These are phyloP conservation scores for Pachyrhizus erosus DNA, from an alignment of 306 rosid genomes.

Conservation along the genomic window DNA sequence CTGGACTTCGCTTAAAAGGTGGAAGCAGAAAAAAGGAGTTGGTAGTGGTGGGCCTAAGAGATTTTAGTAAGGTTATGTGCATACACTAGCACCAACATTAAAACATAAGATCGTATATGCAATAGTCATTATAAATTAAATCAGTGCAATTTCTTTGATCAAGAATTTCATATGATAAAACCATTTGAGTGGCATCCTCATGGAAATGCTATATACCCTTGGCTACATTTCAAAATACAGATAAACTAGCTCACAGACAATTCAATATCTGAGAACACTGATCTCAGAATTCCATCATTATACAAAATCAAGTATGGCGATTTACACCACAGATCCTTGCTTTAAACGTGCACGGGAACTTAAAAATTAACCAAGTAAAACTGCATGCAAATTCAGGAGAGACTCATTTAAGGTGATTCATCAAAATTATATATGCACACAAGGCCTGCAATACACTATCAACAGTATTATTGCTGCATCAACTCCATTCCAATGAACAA, in stretches of 20 bases:
- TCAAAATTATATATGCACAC: not conserved
- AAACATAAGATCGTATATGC: not conserved
- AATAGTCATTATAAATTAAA: not conserved
- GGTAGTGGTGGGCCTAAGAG: no score
- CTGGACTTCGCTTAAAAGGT: not conserved
- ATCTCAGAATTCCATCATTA: constrained; percentile 5
- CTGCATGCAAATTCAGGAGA: not conserved
- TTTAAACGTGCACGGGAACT: not conserved
- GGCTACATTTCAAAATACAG: no score
- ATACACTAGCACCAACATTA: not conserved
- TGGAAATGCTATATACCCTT: no score
- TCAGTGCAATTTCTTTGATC: constrained; percentile 5
- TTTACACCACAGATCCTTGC: constrained; percentile 5
- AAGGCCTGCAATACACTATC: not conserved
- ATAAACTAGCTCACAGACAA: not conserved
- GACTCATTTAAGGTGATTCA: constrained; percentile 8
- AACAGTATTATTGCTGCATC: not conserved
- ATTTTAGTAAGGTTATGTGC: not conserved
- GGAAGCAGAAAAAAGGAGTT: not conserved
- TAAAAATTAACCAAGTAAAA: not conserved
- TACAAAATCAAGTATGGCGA: not conserved
- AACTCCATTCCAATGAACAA: not conserved
- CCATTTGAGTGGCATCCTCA: not conserved
- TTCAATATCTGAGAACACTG: not conserved
- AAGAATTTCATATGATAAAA: not conserved